A percentile compares a stretch with the other conserved stretches of the same genome.
These are phyloP conservation scores for Croton setiger DNA, from an alignment of 441 rosid species.

Conservation along the genomic window DNA sequence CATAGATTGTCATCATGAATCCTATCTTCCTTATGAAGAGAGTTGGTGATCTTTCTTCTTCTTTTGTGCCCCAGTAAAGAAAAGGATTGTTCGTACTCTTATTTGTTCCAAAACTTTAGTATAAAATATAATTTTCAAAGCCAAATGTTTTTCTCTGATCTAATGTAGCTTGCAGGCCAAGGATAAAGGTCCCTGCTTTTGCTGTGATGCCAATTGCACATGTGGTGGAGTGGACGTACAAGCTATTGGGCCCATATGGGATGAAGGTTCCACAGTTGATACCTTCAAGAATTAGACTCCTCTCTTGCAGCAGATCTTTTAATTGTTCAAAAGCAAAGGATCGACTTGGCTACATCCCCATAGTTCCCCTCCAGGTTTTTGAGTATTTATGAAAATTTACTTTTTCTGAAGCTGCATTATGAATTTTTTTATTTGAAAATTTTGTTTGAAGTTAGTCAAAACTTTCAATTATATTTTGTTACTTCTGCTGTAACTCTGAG, in stretches of 20 bases:
- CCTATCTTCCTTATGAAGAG: not conserved
- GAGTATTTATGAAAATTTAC: not conserved
- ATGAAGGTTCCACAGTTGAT: conserved; percentile 93
- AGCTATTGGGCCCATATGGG: conserved; percentile 70
- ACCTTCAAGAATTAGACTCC: conserved; percentile 89
- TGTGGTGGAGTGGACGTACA: conserved; percentile 62
- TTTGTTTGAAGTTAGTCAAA: not conserved
- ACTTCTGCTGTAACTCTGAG: too few relatives aligned
- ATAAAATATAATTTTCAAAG: conserved; percentile 13
- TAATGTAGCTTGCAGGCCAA: conserved; percentile 60
- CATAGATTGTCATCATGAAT: not conserved
- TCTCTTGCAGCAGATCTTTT: conserved; percentile 79
- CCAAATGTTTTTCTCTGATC: conserved; percentile 23
- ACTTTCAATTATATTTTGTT: not conserved
- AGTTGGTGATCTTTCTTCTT: not conserved
- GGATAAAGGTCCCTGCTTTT: conserved; percentile 73
- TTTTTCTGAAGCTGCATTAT: conserved; percentile 16
- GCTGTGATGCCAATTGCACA: conserved; percentile 86
- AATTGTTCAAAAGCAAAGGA: conserved; percentile 75
- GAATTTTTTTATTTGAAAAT: conserved; percentile 16
- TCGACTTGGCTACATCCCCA: conserved; percentile 69
- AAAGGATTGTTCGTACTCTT: not conserved
- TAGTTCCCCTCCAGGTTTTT: conserved; percentile 73
- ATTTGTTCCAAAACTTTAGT: too few relatives aligned
- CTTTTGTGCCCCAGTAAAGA: not conserved